Conservation (phyloP, 768 basidiomycete genomes). For the Ephemerocybe angulata region DNA sequence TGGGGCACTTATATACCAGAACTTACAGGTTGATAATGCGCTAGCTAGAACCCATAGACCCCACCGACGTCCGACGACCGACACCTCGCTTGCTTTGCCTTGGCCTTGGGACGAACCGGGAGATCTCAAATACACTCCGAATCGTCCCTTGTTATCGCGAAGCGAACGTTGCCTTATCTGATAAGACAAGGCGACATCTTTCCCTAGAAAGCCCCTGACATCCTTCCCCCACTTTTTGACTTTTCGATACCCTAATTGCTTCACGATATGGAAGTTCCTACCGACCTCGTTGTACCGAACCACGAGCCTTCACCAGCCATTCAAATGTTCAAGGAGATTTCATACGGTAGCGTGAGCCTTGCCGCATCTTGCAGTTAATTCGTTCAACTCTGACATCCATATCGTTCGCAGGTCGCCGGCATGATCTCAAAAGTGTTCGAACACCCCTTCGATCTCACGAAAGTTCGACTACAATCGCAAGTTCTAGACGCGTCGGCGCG, state of each 20-base stretch:
- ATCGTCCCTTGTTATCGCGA: too few species aligned
- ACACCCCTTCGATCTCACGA: conserved; percentile 90
- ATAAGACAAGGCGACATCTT: too few species aligned
- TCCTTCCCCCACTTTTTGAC: not conserved
- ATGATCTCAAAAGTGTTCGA: conserved; percentile 86
- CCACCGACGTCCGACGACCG: too few species aligned
- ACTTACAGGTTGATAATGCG: too few species aligned
- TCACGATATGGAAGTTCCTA: not conserved
- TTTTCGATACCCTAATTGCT: not conserved
- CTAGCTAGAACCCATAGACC: too few species aligned
- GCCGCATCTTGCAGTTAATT: not conserved
- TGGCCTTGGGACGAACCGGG: too few species aligned
- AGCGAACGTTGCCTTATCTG: too few species aligned
- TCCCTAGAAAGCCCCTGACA: too few species aligned
- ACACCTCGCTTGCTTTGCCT: too few species aligned
- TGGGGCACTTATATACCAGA: too few species aligned
- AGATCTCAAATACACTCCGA: too few species aligned
- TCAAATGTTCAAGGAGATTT: conserved; percentile 14
- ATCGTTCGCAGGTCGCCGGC: conserved; percentile 57
- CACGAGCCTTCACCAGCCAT: conserved; percentile 6
- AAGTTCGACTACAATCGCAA: conserved; percentile 88
- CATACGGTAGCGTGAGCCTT: conserved; percentile 15
- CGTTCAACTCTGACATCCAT: not conserved
- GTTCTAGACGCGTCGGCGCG: conserved; percentile 55
- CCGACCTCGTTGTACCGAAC: not conserved